A percentile compares a stretch with the other conserved stretches of the same genome.
These are phyloP conservation scores for Suillus fuscotomentosus DNA, from an alignment of 768 basidiomycete genomes.

Conservation along the genomic window DNA sequence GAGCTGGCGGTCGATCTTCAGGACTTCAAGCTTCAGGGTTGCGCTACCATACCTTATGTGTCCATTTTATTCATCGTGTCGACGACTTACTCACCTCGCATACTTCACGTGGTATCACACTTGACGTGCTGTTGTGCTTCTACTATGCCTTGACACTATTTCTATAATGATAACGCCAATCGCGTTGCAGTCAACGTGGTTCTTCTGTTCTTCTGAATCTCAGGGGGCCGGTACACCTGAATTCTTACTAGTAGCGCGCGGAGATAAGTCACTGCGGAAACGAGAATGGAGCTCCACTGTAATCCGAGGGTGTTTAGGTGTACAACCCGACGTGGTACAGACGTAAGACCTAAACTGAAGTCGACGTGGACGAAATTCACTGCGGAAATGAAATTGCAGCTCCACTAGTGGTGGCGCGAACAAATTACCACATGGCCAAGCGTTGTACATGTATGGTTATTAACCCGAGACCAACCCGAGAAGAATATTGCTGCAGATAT, in stretches of 20 bases:
- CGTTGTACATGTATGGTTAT: not conserved
- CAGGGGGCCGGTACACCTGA: not conserved
- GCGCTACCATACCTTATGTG: not conserved
- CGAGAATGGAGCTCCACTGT: too few relatives aligned
- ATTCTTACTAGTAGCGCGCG: not conserved
- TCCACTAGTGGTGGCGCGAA: too few relatives aligned
- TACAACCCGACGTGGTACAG: too few relatives aligned
- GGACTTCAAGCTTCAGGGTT: not conserved
- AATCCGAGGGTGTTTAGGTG: too few relatives aligned
- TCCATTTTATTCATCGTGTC: not conserved
- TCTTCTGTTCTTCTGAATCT: not conserved
- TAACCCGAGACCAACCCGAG: not conserved
- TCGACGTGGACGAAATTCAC: too few relatives aligned
- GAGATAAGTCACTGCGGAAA: not conserved
- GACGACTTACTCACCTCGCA: not conserved
- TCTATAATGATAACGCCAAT: not conserved
- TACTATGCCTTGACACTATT: not conserved
- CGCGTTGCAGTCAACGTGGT: not conserved
- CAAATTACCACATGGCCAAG: too few relatives aligned
- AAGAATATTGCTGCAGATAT: not conserved
- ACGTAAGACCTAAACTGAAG: too few relatives aligned
- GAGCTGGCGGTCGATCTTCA: not conserved
- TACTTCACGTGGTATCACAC: not conserved
- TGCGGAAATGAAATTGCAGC: too few relatives aligned
- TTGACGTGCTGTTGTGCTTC: not conserved